Evolutionary conservation across 2,329 filamentous ascomycete genomes (phyloP), one percentile per base, ranked within the genome.

Genomic region (Ceratocystis variospora): DNA sequence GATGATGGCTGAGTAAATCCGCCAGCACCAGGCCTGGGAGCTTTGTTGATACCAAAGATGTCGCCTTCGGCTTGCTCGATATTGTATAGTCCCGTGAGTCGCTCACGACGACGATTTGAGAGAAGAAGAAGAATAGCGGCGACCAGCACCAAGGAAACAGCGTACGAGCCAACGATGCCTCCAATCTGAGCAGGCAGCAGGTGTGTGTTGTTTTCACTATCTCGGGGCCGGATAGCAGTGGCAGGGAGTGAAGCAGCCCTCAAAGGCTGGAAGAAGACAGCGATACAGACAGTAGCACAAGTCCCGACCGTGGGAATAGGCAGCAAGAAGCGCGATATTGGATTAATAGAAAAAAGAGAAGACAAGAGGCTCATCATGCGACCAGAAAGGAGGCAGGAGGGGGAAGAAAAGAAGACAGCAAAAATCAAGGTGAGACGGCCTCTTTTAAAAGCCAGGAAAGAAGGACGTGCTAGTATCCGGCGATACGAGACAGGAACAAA

Each of bases 121-220:
- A 90, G 79, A 25, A 82, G 74, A 53, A 90, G 78, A 6, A 91
- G 78, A 61, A 83, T 77, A 44, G 84, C 78, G 71, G 89, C 86
- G 71, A 94, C 84, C 71, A 94, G 75, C 72, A 90, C 80, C 72
- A 95, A 81, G 45, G 85, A 89, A 68, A 90, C 75, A 67, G 92
- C 81, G 83, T 96, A 96, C 68, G 89, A 87, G 68, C 87, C 90
- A 68, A 93, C 81, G 68, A 97, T 88, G 70, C 87, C 90, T 69
- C 88, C 87, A 71, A 96, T 86, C 75, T 96, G 87, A 68, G 85
- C 86, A 19, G 91, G 90, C 25, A 96, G 83, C 22, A 65, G 37
- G n/a, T 65, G 22, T 46, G 33, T 57, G 25, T 68, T 44, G 44
- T n/a, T 12, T 41, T 41, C 17, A 37, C 78, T 77, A 73, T 57